Conservation (phyloP, 2,329 filamentous ascomycete species). For the Neofusicoccum kwambonambiense region DNA sequence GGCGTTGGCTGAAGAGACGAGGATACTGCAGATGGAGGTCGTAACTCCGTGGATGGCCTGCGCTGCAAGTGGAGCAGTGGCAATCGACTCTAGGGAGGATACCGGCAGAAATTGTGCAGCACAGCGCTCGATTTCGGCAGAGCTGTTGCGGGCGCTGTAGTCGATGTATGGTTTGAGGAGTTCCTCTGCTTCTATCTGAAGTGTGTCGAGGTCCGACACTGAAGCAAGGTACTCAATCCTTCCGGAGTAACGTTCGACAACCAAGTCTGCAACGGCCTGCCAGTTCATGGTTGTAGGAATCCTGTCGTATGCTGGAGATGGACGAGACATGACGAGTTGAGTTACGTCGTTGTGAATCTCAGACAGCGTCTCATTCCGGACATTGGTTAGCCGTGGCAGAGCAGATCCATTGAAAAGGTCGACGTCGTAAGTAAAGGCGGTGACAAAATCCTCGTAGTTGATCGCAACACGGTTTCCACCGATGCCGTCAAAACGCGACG, state of each 20-base stretch:
- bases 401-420: slow-evolving; percentile 41
- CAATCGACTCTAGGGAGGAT: neutral
- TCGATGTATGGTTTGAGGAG: slow-evolving; percentile 42
- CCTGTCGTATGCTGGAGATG: slow-evolving; percentile 18
- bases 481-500: slow-evolving; percentile 46
- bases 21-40: slow-evolving; percentile 33
- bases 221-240: slow-evolving; percentile 46
- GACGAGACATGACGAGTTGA: slow-evolving; percentile 34
- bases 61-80: slow-evolving; percentile 28
- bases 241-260: slow-evolving; percentile 61
- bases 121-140: slow-evolving; percentile 48
- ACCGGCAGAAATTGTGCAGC: slow-evolving; percentile 42
- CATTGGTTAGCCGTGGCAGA: slow-evolving; percentile 42
- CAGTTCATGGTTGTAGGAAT: slow-evolving; percentile 50
- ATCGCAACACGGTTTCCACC: slow-evolving; percentile 44
- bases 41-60: slow-evolving; percentile 31
- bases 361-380: slow-evolving; percentile 32
- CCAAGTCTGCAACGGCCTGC: slow-evolving; percentile 66
- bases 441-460: slow-evolving; percentile 52
- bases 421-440: slow-evolving; percentile 44
- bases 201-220: neutral
- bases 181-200: neutral
- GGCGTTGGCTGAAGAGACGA: slow-evolving; percentile 25
- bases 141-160: slow-evolving; percentile 34
- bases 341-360: slow-evolving; percentile 47